Evolutionary conservation across 2,329 filamentous ascomycete genomes (phyloP).

Genomic region (Penicillium occitanis): DNA sequence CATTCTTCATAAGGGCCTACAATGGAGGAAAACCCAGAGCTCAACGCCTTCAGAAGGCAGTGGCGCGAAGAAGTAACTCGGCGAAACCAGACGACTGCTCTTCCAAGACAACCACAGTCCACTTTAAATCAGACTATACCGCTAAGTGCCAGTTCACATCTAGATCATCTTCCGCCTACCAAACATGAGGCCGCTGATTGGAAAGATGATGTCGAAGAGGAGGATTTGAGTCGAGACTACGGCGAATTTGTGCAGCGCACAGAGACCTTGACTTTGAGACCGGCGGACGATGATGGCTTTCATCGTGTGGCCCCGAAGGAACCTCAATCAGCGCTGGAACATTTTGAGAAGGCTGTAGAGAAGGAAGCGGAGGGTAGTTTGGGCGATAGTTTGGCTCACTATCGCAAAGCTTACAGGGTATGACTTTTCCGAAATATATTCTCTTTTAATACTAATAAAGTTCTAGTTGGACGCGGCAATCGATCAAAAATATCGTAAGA

Average conservation of each 20-base stretch:
- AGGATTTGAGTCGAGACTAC: constrained; percentile 27
- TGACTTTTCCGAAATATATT: constrained; percentile 24
- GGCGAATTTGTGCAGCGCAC: constrained; percentile 38
- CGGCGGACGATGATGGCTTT: constrained; percentile 42
- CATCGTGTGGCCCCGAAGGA: constrained; percentile 41
- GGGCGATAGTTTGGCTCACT: constrained; percentile 83
- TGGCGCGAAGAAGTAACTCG: constrained; percentile 78
- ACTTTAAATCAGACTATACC: constrained; percentile 22
- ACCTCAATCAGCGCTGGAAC: constrained; percentile 78
- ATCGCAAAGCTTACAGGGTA: constrained; percentile 86
- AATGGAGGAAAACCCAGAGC: constrained; percentile 61
- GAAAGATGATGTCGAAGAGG: constrained; percentile 39
- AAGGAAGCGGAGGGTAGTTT: constrained; percentile 81
- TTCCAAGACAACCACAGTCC: constrained; percentile 21
- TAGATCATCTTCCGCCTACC: constrained; percentile 38
- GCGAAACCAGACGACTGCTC: constrained; percentile 37
- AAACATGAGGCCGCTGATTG: constrained; percentile 40
- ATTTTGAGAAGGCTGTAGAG: constrained; percentile 89
- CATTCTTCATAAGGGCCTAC: constrained; percentile 7
- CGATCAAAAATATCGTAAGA: constrained; percentile 83
- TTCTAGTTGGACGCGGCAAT: constrained; percentile 78
- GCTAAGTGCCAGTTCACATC: constrained; percentile 23
- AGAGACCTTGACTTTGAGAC: constrained; percentile 34
- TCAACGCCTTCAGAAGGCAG: constrained; percentile 80
- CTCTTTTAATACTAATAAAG: constrained; percentile 22